phyloP scores from a whole-genome alignment of 306 rosid genomes.

The Corylus heterophylla region DNA sequence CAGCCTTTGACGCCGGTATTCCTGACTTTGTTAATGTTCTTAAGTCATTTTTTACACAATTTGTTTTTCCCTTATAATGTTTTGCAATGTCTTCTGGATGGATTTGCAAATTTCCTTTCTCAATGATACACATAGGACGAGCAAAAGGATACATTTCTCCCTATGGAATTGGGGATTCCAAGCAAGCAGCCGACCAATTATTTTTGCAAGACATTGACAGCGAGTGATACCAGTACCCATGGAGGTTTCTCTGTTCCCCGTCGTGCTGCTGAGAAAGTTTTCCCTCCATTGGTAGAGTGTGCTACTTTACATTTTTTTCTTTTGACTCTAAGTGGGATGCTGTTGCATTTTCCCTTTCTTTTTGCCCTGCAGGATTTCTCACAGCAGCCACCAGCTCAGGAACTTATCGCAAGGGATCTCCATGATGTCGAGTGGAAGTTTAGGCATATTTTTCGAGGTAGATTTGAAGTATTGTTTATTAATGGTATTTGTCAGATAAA shows the following conservation, averaged over 20 bases:
- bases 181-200: constrained; percentile 87
- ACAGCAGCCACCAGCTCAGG: constrained; percentile 85
- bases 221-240: constrained; percentile 89
- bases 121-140: constrained; percentile 56
- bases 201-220: constrained; percentile 89
- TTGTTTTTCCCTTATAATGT: neutral
- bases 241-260: constrained; percentile 97
- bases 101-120: constrained; percentile 15
- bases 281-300: constrained; percentile 69
- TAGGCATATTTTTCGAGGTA: constrained; percentile 84
- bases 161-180: constrained; percentile 81
- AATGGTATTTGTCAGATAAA: neutral
- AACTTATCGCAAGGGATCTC: constrained; percentile 84
- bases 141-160: constrained; percentile 91
- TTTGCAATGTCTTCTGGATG: constrained; percentile 5
- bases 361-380: constrained; percentile 64
- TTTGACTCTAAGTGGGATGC: constrained; percentile 24
- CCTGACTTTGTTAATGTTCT: constrained; percentile 14
- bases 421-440: constrained; percentile 92
- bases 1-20: constrained; percentile 83
- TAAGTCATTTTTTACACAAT: neutral
- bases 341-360: constrained; percentile 28
- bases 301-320: constrained; percentile 4
- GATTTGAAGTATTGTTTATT: neutral
- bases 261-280: constrained; percentile 93